phyloP scores from a whole-genome alignment of 768 basidiomycete species.

The Imleria badia region DNA sequence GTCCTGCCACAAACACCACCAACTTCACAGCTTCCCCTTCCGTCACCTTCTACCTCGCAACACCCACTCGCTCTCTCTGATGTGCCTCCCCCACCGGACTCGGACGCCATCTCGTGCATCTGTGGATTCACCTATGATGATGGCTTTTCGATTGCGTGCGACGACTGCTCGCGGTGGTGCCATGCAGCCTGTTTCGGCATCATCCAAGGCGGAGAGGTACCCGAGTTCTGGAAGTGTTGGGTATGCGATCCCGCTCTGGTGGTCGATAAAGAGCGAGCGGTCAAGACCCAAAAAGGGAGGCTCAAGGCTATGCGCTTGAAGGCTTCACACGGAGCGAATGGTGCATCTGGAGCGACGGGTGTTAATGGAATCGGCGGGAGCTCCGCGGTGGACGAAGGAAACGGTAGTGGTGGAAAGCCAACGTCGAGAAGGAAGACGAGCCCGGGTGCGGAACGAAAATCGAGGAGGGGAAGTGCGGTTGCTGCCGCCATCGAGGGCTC shows the following conservation, averaged over 20 bases:
- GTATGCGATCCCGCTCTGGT: slow-evolving; percentile 49
- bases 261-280: slow-evolving; percentile 50
- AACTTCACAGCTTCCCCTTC: slow-evolving; percentile 10
- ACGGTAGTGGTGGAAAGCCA: slow-evolving; percentile 20
- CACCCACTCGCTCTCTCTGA: slow-evolving; percentile 16
- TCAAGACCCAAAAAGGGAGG: slow-evolving; percentile 43
- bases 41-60: slow-evolving; percentile 24
- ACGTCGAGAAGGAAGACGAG: slow-evolving; percentile 36
- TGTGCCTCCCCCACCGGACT: slow-evolving; percentile 30
- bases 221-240: slow-evolving; percentile 80
- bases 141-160: slow-evolving; percentile 85
- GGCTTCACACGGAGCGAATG: slow-evolving; percentile 27
- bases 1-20: slow-evolving; percentile 17
- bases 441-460: slow-evolving; percentile 40
- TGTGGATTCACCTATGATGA: slow-evolving; percentile 76
- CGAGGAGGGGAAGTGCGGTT: slow-evolving; percentile 34
- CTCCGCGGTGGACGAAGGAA: slow-evolving; percentile 18
- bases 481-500: slow-evolving; percentile 37
- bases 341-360: slow-evolving; percentile 15
- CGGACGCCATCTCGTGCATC: slow-evolving; percentile 66
- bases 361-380: slow-evolving; percentile 17
- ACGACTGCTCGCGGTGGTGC: slow-evolving; percentile 78
- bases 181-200: slow-evolving; percentile 80
- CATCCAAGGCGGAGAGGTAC: slow-evolving; percentile 49
- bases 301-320: slow-evolving; percentile 32